Evolutionary conservation across 2,329 filamentous ascomycete species (phyloP).

Genomic region (Cadophora gregata): DNA sequence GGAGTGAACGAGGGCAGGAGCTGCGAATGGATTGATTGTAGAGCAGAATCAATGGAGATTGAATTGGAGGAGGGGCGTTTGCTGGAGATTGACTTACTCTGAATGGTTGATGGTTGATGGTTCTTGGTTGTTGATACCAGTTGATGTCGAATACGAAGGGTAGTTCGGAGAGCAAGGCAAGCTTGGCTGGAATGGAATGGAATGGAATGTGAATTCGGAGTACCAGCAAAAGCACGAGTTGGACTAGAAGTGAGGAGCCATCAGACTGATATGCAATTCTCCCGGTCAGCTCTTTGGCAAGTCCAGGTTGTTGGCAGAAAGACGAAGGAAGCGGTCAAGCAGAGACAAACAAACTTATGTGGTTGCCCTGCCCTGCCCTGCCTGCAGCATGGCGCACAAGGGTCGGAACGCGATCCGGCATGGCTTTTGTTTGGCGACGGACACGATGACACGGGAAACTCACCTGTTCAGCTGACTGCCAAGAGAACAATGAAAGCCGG

Average conservation of each 20-base stretch:
- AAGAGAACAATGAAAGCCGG: neutral
- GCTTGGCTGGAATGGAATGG: slow-evolving; percentile 1
- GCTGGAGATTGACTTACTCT: neutral
- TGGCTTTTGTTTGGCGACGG: neutral
- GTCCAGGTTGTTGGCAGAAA: neutral
- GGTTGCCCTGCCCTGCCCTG: neutral
- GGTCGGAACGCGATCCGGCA: slow-evolving; percentile 2
- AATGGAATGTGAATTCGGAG: neutral
- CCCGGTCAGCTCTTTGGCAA: neutral
- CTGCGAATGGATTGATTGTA: neutral
- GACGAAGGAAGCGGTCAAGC: slow-evolving; percentile 6
- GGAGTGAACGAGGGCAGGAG: neutral
- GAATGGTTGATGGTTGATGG: neutral
- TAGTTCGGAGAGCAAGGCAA: too few relatives aligned
- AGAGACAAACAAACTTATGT: neutral
- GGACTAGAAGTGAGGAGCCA: neutral
- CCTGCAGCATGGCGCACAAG: neutral
- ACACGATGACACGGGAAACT: neutral
- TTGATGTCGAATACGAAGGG: too few relatives aligned
- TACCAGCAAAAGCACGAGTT: neutral
- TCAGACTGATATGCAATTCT: neutral
- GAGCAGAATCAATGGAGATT: neutral
- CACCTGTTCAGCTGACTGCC: slow-evolving; percentile 4
- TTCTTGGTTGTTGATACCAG: neutral
- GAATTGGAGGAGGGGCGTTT: neutral